These are phyloP conservation scores for Pestalotiopsis sp. DNA, from an alignment of 2,329 filamentous ascomycete genomes.

Conservation along the genomic window DNA sequence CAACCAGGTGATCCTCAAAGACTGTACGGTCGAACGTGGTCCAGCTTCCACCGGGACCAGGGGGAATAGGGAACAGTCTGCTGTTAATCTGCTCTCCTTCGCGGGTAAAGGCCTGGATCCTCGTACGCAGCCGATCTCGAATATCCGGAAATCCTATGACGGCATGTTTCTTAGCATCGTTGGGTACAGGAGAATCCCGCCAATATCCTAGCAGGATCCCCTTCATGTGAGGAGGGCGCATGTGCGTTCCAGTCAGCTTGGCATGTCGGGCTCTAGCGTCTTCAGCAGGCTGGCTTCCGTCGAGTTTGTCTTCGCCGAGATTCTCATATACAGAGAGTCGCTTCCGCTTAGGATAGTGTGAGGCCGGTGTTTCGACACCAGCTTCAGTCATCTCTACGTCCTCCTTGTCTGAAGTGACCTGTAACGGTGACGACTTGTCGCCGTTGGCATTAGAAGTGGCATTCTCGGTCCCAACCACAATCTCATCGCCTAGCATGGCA, in stretches of 20 bases:
- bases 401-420: slow-evolving; percentile 38
- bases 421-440: slow-evolving; percentile 37
- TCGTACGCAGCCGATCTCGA: slow-evolving; percentile 61
- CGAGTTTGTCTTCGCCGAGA: slow-evolving; percentile 50
- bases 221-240: slow-evolving; percentile 38
- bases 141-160: slow-evolving; percentile 67
- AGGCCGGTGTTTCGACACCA: slow-evolving; percentile 37
- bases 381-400: slow-evolving; percentile 47
- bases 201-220: slow-evolving; percentile 60
- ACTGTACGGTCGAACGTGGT: slow-evolving; percentile 64
- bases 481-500: slow-evolving; percentile 52
- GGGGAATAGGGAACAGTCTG: slow-evolving; percentile 49
- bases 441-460: slow-evolving; percentile 36
- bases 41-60: slow-evolving; percentile 65
- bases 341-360: slow-evolving; percentile 59
- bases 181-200: slow-evolving; percentile 58
- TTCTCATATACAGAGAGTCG: slow-evolving; percentile 53
- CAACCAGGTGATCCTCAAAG: slow-evolving; percentile 59
- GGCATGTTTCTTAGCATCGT: slow-evolving; percentile 54
- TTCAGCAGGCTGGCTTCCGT: slow-evolving; percentile 33
- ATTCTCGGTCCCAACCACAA: slow-evolving; percentile 46
- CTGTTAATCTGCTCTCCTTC: slow-evolving; percentile 48
- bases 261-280: slow-evolving; percentile 25
- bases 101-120: slow-evolving; percentile 54
- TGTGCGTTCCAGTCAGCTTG: slow-evolving; percentile 24